phyloP scores from a whole-genome alignment of 805 yeast genomes.

The Wickerhamomyces mucosus region DNA sequence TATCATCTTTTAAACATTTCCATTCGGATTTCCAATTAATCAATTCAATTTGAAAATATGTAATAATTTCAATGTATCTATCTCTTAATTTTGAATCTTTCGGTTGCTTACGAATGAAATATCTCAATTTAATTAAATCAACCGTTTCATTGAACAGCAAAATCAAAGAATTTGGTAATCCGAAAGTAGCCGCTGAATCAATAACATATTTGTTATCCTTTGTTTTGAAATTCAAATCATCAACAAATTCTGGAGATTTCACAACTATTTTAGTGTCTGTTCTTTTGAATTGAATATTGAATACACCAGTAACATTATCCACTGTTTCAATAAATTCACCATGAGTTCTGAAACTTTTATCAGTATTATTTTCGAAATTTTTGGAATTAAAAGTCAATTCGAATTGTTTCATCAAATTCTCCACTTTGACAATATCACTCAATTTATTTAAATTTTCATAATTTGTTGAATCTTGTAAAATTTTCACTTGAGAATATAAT shows the following conservation, averaged over 20 bases:
- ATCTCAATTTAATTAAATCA: conserved; percentile 51
- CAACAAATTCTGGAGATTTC: conserved; percentile 31
- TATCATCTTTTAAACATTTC: conserved; percentile 36
- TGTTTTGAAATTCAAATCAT: conserved; percentile 21
- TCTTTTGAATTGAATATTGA: conserved; percentile 29
- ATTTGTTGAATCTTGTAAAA: conserved; percentile 61
- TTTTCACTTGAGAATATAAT: conserved; percentile 63
- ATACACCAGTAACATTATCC: conserved; percentile 33
- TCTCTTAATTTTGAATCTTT: conserved; percentile 2
- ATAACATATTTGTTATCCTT: conserved; percentile 37
- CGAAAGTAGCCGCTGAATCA: conserved; percentile 75
- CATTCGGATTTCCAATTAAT: conserved; percentile 69
- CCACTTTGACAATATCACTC: conserved; percentile 3
- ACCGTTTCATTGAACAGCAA: conserved; percentile 66
- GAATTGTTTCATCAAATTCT: conserved; percentile 7
- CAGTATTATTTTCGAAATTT: conserved; percentile 15
- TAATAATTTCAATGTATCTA: conserved; percentile 12
- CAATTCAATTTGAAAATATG: conserved; percentile 37
- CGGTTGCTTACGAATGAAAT: conserved; percentile 25
- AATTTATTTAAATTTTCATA: conserved; percentile 10
- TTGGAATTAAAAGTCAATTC: conserved; percentile 6
- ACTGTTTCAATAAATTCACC: conserved; percentile 32
- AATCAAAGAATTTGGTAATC: conserved; percentile 74
- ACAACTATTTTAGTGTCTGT: conserved; percentile 1
- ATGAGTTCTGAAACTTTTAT: conserved; percentile 1